Evolutionary conservation across 306 rosid genomes (phyloP), one percentile per base, ranked within the genome.

Genomic region (Fragaria iinumae): DNA sequence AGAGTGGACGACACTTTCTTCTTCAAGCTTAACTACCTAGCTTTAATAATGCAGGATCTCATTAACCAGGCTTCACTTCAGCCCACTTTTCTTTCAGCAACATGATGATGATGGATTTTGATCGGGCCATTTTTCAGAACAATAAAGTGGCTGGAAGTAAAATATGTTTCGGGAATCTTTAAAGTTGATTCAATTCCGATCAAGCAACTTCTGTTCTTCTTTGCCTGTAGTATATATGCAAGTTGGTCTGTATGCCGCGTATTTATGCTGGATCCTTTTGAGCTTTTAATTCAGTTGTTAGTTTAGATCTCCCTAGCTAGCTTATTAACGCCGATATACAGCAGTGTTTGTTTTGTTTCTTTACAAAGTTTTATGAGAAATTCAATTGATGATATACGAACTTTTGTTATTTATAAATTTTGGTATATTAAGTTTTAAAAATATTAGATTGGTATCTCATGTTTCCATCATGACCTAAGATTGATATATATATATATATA

Each of bases 1-100:
- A 16, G 47, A 65, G 25, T 36, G 69, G 69, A 65, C 47, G 21
- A 32, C 69, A 34, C 69, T 64, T 64, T 6, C 69, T 63, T 29
- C 68, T 63, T 32, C 21, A 6, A 63, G 69, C 68, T 32, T 32
- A 36, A 7, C 45, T 6, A 36, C 47, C 23, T 64, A 6, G 21
- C 69, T 65, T 65, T 65, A 65, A 65, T 65, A 65, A 65, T 65
- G 68, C 16, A 32, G 36, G 41, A 32, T 13, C 41, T 0, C 5
- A 62, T 23, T 56, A 59, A 25, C 41, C 39, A 62, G 41, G 47
- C 27, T 65, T 36, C 44, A 65, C 6, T 34, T 18, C 69, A 63
- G 43, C 68, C 41, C 43, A 63, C 21, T 63, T 63, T 63, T 52
- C 3, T 52, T 18, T 6, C 1, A 7, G 5, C 47, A 34, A 45